A percentile compares a stretch with the other conserved stretches of the same genome.
Conservation (phyloP, 2,329 filamentous ascomycete species). For the Gaeumannomyces tritici region DNA sequence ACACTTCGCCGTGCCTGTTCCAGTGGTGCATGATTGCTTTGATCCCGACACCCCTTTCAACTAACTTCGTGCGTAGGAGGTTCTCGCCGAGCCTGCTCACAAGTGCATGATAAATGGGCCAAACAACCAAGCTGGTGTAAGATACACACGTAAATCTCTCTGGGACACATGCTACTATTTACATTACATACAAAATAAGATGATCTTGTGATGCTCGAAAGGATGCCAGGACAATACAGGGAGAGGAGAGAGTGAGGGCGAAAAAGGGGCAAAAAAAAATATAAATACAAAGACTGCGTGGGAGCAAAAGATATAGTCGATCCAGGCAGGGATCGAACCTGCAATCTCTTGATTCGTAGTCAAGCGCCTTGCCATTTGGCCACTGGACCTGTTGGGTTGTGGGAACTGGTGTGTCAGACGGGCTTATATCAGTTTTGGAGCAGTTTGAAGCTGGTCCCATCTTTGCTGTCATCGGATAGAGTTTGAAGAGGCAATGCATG, state of each 20-base stretch:
- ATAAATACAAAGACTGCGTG: background rate
- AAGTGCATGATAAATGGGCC: no score
- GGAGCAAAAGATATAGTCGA: background rate
- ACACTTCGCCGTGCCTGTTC: background rate
- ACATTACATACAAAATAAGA: no score
- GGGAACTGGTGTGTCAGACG: background rate
- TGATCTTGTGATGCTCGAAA: no score
- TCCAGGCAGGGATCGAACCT: slow-evolving; percentile 23
- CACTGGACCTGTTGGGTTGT: slow-evolving; percentile 9
- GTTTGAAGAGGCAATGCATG: no score
- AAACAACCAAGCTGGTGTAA: no score
- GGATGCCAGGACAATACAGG: no score
- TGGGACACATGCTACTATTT: no score
- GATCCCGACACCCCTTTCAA: no score
- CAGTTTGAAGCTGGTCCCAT: background rate
- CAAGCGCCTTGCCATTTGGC: slow-evolving; percentile 25
- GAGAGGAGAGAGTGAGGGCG: no score
- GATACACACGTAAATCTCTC: no score
- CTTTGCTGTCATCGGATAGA: background rate
- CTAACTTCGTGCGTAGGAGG: no score
- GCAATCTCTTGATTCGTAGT: slow-evolving; percentile 27
- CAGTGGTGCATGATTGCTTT: background rate
- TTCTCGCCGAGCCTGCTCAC: no score
- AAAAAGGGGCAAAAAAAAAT: background rate
- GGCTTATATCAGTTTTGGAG: background rate